Evolutionary conservation across 345 rosid genomes (phyloP).

Genomic region (Camelina sativa): DNA sequence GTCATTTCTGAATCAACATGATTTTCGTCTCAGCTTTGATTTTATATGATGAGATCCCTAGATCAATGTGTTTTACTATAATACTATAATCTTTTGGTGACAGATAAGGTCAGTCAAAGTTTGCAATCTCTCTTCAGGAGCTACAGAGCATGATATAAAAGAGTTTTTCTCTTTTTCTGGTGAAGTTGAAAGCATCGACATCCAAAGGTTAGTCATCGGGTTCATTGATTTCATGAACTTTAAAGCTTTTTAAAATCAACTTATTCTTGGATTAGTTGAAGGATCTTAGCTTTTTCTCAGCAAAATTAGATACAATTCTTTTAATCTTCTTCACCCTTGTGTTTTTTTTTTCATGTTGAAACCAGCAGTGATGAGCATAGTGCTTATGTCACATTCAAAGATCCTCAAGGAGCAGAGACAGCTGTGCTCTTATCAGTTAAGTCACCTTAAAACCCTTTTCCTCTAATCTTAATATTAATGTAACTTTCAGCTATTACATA

Average conservation of each 20-base stretch:
- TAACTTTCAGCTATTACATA: conserved; percentile 4
- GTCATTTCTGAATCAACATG: not conserved
- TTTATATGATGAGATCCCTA: not conserved
- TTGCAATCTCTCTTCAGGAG: conserved; percentile 71
- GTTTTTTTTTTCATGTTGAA: conserved; percentile 21
- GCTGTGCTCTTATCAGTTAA: conserved; percentile 83
- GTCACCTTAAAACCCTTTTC: conserved; percentile 12
- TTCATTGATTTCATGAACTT: too few species aligned
- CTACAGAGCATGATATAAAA: conserved; percentile 73
- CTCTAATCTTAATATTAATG: not conserved
- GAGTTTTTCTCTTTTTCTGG: conserved; percentile 97
- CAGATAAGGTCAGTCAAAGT: conserved; percentile 70
- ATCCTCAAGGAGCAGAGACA: conserved; percentile 83
- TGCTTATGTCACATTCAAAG: conserved; percentile 82
- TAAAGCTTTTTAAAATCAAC: not conserved
- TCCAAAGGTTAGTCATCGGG: conserved; percentile 45
- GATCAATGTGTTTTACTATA: conserved; percentile 4
- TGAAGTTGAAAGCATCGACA: conserved; percentile 72
- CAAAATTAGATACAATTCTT: not conserved
- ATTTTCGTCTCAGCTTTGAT: conserved; percentile 7
- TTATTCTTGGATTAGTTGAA: not conserved
- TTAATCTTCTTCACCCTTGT: conserved; percentile 12
- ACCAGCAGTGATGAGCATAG: conserved; percentile 51
- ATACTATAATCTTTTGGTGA: not conserved
- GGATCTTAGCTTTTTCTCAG: not conserved